Percentiles rank a stretch among this genome's conserved stretches.
These are phyloP conservation scores for Chlamydomonas incerta DNA, from an alignment of 139 green algal genomes.

Conservation along the genomic window DNA sequence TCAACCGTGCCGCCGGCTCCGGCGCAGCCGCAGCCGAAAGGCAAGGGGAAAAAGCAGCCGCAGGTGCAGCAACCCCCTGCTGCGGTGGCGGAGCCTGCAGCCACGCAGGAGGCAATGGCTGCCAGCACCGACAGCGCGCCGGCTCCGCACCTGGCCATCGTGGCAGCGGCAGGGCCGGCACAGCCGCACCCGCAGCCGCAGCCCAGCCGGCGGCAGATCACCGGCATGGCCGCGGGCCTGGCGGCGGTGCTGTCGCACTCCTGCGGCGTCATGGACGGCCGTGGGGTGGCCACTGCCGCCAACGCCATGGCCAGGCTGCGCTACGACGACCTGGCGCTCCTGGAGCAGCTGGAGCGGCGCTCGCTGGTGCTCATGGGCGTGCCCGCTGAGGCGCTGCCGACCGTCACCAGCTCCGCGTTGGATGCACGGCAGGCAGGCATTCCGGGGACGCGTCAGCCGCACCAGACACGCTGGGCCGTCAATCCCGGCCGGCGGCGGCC, in stretches of 20 bases:
- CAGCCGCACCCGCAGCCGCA: neutral
- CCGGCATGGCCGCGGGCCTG: neutral
- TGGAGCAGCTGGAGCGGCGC: conserved; percentile 10
- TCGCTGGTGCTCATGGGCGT: neutral
- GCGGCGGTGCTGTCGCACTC: neutral
- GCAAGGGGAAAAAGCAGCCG: neutral
- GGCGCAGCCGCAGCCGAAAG: neutral
- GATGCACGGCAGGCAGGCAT: too few species aligned
- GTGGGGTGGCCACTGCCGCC: neutral
- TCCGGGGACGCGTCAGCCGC: too few species aligned
- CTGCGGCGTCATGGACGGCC: neutral
- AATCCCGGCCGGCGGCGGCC: too few species aligned
- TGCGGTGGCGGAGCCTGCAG: too few species aligned
- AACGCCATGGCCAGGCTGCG: neutral
- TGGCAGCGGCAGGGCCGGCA: too few species aligned
- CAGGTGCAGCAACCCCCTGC: too few species aligned
- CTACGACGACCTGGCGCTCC: neutral
- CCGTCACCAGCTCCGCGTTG: too few species aligned
- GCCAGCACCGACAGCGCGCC: too few species aligned
- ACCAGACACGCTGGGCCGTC: too few species aligned
- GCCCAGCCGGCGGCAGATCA: neutral
- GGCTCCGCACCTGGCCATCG: too few species aligned
- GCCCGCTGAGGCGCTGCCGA: too few species aligned
- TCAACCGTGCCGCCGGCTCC: neutral
- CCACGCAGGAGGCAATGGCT: too few species aligned